Evolutionary conservation across 768 basidiomycete genomes (phyloP).

Genomic region (Boletus rubroflammeus): DNA sequence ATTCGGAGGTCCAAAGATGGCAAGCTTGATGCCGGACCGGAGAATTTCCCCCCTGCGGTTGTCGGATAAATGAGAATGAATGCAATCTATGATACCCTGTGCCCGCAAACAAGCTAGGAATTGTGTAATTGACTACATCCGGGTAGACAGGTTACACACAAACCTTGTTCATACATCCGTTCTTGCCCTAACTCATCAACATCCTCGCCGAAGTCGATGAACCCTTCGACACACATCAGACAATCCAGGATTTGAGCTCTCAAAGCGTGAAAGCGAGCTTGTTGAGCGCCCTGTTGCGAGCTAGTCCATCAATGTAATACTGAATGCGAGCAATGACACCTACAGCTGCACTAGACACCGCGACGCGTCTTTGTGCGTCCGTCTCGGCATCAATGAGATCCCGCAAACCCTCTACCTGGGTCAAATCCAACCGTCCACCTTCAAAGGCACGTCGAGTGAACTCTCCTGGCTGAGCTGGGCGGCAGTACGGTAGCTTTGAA

Average conservation of each 20-base stretch:
- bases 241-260: constrained; percentile 65
- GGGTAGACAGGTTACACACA: background rate
- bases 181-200: constrained; percentile 75
- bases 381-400: constrained; percentile 90
- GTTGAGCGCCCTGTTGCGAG: constrained; percentile 55
- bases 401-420: constrained; percentile 83
- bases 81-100: constrained; percentile 43
- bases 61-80: constrained; percentile 61
- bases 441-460: constrained; percentile 84
- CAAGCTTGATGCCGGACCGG: constrained; percentile 74
- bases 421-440: constrained; percentile 78
- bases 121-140: background rate
- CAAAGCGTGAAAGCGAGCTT: constrained; percentile 58
- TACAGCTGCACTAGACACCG: constrained; percentile 66
- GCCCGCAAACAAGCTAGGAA: constrained; percentile 52
- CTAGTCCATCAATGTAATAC: background rate
- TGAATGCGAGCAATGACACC: constrained; percentile 24
- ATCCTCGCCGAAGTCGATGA: constrained; percentile 92
- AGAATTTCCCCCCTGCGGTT: constrained; percentile 79
- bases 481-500: constrained; percentile 55
- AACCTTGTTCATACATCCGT: constrained; percentile 72
- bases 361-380: constrained; percentile 72
- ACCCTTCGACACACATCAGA: constrained; percentile 77
- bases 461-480: constrained; percentile 83
- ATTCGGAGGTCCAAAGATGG: constrained; percentile 91